Evolutionary conservation across 768 basidiomycete species (phyloP), one percentile per base, ranked within the genome.

Genomic region (Pleurotus platypus): DNA sequence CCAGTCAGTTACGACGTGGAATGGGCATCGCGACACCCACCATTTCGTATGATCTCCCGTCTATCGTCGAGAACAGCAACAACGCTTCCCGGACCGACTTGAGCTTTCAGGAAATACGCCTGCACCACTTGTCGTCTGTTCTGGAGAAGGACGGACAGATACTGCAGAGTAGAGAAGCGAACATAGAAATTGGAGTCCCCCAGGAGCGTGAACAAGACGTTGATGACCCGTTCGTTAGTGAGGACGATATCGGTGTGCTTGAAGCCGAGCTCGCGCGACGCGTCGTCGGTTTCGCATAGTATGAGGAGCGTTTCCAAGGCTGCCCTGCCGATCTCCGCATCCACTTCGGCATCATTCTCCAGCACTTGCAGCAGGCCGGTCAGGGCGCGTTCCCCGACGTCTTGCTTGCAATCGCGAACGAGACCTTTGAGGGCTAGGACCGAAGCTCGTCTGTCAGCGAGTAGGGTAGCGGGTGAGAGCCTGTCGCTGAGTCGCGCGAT

Each of bases 361-460:
- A 98, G 75, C 30, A 92, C 89, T 26, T 89, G 86, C 3, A 97
- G 67, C 15, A 98, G 81, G 3, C 91, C 89, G 7, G 80, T 73
- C 6, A 98, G 77, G 1, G 93, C 90, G 47, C 79, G 78, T 59
- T 83, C 79, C 13, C 93, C 94, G 18, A 98, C 90, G 58, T 97
- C 92, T 58, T 86, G 79, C 69, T 90, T 95, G 77, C 90, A 93
- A 70, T 97, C 95, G 58, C 94, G 83, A 46, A 87, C 78, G 54
- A 98, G 85, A 18, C 95, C 96, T 69, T 98, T 98, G 62, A 99
- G 81, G 0, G 93, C 84, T 53, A 97, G 76, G n/a, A 99, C 89
- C 0, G 96, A 89, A 24, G 96, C 96, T 57, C 93, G 83, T 63
- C 97, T 80, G 73, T 98, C 97, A 27, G 94, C 90, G 13, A 95